Conservation (phyloP, 2,329 filamentous ascomycete species). For the Penicillium sp. region DNA sequence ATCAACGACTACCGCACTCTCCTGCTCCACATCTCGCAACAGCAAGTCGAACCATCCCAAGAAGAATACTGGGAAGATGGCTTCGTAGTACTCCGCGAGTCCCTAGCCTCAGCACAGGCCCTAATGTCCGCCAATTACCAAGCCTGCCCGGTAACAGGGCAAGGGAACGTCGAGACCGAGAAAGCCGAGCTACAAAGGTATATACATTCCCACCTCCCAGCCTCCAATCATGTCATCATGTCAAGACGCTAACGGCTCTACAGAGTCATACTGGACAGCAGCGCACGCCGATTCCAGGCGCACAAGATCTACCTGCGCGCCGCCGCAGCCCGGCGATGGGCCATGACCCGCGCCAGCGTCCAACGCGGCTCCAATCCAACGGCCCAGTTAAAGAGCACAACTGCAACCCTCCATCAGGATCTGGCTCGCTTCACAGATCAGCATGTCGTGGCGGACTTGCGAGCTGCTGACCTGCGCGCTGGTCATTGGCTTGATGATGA, state of each 20-base stretch:
- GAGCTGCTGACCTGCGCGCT: slow-evolving; percentile 54
- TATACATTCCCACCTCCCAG: background rate
- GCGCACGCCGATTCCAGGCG: slow-evolving; percentile 60
- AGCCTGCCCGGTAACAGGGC: slow-evolving; percentile 41
- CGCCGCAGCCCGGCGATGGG: slow-evolving; percentile 60
- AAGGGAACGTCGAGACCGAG: slow-evolving; percentile 53
- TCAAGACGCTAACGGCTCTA: slow-evolving; percentile 10
- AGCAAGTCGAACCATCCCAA: slow-evolving; percentile 51
- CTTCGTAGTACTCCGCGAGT: slow-evolving; percentile 58
- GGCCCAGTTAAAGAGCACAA: slow-evolving; percentile 50
- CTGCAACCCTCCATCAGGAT: slow-evolving; percentile 51
- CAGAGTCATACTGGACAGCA: slow-evolving; percentile 62
- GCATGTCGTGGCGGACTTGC: slow-evolving; percentile 56
- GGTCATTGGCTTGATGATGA: slow-evolving; percentile 64
- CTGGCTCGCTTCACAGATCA: slow-evolving; percentile 58
- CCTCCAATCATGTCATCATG: background rate
- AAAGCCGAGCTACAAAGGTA: slow-evolving; percentile 59
- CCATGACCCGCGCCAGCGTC: slow-evolving; percentile 53
- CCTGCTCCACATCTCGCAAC: slow-evolving; percentile 58
- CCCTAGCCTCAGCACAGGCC: slow-evolving; percentile 54
- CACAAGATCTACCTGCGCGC: slow-evolving; percentile 62
- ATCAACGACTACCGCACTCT: slow-evolving; percentile 65
- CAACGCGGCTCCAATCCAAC: slow-evolving; percentile 53
- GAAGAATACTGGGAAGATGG: slow-evolving; percentile 61
- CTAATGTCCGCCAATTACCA: slow-evolving; percentile 56